Evolutionary conservation across 2,329 filamentous ascomycete species (phyloP).

Genomic region (Ceratocystis lukuohia): DNA sequence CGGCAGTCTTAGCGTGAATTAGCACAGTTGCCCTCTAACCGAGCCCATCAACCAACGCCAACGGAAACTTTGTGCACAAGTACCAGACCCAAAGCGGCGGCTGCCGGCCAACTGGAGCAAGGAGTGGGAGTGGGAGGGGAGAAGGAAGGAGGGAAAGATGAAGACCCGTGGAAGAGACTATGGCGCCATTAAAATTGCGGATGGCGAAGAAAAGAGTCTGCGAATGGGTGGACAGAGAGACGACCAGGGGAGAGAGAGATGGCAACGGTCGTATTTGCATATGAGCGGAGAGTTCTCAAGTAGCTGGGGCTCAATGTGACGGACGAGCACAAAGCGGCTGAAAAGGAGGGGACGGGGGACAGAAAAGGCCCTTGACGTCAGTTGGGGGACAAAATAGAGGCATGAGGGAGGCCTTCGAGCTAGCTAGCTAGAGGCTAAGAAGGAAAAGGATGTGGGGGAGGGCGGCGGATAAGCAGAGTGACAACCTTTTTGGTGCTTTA

Average conservation of each 20-base stretch:
- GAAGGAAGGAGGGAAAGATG: neutral
- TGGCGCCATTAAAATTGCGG: constrained; percentile 1
- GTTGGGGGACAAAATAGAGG: neutral
- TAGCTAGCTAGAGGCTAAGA: neutral
- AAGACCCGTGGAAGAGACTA: neutral
- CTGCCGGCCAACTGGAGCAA: neutral
- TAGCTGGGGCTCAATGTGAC: no score
- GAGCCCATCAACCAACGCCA: neutral
- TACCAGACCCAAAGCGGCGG: neutral
- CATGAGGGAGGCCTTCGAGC: neutral
- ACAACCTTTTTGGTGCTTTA: neutral
- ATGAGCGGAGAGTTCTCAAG: no score
- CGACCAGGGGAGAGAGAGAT: no score
- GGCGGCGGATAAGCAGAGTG: neutral
- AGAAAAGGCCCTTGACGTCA: neutral
- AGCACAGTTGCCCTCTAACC: neutral
- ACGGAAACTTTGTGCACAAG: constrained; percentile 8
- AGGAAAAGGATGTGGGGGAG: neutral
- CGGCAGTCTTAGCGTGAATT: no score
- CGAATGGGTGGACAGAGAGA: no score
- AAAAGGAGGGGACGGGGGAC: neutral
- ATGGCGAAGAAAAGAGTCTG: neutral
- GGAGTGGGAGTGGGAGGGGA: neutral
- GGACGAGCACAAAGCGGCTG: no score
- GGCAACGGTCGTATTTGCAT: no score